A percentile compares a stretch with the other conserved stretches of the same genome.
Conservation (phyloP, 768 basidiomycete species). For the Nidularia pulvinata region DNA sequence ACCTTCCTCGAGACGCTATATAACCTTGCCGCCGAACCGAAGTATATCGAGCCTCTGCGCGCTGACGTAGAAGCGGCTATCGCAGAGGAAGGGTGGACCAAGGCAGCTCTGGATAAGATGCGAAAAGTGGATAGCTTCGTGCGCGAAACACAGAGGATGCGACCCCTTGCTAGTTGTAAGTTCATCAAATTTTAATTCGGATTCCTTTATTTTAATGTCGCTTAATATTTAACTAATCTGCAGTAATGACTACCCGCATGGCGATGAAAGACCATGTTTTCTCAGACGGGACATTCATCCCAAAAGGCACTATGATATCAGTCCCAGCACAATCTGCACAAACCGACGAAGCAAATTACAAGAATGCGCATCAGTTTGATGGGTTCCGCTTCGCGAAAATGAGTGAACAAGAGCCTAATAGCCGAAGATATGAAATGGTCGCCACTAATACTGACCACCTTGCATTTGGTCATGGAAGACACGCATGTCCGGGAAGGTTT, state of each 20-base stretch:
- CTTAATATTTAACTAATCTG: neutral
- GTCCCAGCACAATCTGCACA: constrained; percentile 13
- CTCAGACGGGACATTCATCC: constrained; percentile 27
- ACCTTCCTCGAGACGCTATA: constrained; percentile 33
- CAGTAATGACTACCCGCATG: neutral
- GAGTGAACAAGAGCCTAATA: constrained; percentile 18
- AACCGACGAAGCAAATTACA: constrained; percentile 23
- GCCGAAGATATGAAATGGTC: constrained; percentile 10
- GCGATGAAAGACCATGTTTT: constrained; percentile 28
- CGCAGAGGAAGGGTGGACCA: constrained; percentile 27
- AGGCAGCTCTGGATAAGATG: constrained; percentile 31
- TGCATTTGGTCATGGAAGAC: constrained; percentile 27
- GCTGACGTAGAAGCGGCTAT: constrained; percentile 33
- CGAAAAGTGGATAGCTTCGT: constrained; percentile 49
- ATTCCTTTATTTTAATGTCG: neutral
- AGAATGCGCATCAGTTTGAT: constrained; percentile 34
- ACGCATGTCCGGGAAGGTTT: constrained; percentile 42
- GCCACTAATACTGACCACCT: constrained; percentile 22
- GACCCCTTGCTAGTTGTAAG: constrained; percentile 22
- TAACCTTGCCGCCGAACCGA: constrained; percentile 24
- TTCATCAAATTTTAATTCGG: no score
- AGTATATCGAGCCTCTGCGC: constrained; percentile 33
- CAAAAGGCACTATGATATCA: constrained; percentile 19
- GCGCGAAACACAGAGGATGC: constrained; percentile 39
- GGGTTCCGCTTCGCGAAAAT: constrained; percentile 46